Percentiles rank a stretch among this genome's conserved stretches.
phyloP scores from a whole-genome alignment of 2,329 filamentous ascomycete species.

The Arthrinium puccinioides region DNA sequence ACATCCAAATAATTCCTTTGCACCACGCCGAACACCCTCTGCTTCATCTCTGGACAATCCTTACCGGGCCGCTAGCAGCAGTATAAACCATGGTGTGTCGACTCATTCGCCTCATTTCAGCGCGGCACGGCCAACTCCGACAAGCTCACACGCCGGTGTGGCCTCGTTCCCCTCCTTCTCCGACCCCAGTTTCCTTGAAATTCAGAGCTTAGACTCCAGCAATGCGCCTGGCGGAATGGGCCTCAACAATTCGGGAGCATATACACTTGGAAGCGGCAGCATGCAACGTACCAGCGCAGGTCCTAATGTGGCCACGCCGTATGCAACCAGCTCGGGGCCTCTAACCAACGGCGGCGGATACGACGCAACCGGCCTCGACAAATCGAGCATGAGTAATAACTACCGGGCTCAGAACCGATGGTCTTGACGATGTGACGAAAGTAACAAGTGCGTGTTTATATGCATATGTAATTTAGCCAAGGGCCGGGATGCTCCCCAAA shows the following conservation, averaged over 20 bases:
- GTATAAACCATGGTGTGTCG: constrained; percentile 16
- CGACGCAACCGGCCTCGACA: constrained; percentile 1
- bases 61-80: constrained; percentile 15
- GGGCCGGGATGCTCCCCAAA: no score
- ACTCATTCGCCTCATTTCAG: constrained; percentile 23
- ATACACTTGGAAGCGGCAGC: constrained; percentile 15
- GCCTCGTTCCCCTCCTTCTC: constrained; percentile 19
- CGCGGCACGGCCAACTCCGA: constrained; percentile 15
- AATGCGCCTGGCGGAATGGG: constrained; percentile 15
- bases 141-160: constrained; percentile 20
- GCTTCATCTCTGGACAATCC: constrained; percentile 22
- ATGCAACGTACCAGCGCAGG: constrained; percentile 16
- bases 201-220: constrained; percentile 17
- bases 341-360: constrained; percentile 3
- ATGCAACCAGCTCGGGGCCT: constrained; percentile 1
- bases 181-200: constrained; percentile 21
- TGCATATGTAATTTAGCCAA: not conserved
- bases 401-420: constrained; percentile 2
- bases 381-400: not conserved
- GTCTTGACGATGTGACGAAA: constrained; percentile 3
- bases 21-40: constrained; percentile 19
- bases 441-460: not conserved
- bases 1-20: constrained; percentile 18
- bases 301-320: constrained; percentile 15
- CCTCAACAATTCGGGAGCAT: constrained; percentile 15